Base-by-base conservation (phyloP, 805 yeast genomes). In the Zygosaccharomyces bailii region DNA sequence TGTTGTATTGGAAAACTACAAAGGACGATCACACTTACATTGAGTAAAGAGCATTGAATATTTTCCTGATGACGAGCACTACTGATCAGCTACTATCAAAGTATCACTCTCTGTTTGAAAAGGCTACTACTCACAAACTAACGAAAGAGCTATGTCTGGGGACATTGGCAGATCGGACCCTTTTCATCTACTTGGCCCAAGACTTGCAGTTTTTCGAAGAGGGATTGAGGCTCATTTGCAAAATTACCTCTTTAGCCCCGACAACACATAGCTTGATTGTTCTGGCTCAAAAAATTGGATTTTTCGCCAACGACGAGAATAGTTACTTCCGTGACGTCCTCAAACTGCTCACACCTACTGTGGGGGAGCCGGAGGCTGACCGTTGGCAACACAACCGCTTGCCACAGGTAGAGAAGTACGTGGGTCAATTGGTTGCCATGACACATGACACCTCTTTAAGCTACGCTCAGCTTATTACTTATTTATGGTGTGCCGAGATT, bases 261-360 rank as follows among this genome's bases (percentile, higher is more conserved):
- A 59, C 67, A 21, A 53, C 65, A 0, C 46, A 59, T 2, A 51
- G 76, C 0, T 61, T 70, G n/a, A 59, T 75, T 18, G 56, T 58
- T 0, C 48, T 78, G 20, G 73, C 76, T 1, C 74, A 73, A 45
- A 78, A 76, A 48, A 68, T 77, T 46, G 82, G 80, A 1, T 73
- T 75, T 49, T 61, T 78, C 27, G 65, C 74, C 10, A 66, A 65
- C 34, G 72, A 69, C 43, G 82, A 77, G 50, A 74, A 75, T 52
- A 67, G 68, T 36, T 77, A 77, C 49, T 77, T 76, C 48, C 52
- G 52, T 10, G 66, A 69, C 30, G 63, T 66, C 19, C 48, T 64
- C 32, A 48, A 56, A 11, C 49, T 70, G 10, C 48, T 63, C 19
- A 37, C 39, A 16, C 53, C 52, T 6, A 16, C 48, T 3, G 47